Base-by-base conservation (phyloP, 495 filamentous ascomycete species). In the Aspergillus baeticus region DNA sequence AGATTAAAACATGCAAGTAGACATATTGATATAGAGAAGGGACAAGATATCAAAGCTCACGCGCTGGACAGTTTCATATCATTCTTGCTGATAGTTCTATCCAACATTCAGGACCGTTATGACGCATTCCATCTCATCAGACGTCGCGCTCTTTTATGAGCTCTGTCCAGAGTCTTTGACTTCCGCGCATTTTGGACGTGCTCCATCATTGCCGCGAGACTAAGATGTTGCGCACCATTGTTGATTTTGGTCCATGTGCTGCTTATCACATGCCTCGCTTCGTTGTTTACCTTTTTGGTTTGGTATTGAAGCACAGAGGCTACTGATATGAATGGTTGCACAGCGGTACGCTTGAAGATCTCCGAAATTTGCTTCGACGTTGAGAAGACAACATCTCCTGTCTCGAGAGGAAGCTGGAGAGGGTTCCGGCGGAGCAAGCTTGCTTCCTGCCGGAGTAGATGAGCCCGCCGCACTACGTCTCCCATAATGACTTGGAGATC, bases 401-500 rank as follows among this genome's bases (percentile, higher is more conserved):
- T 61, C 6, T 47, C 63, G 23, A 44, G 31, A 1, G 60, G 52
- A 23, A 65, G 34, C 18, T 61, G 55, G 15, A 68, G 34, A 13
- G 66, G 61, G 17, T 69, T 65, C 22, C 54, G 61, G 17, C 63
- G 60, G 23, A 76, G 50, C 23, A 51, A 37, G 20, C 73, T 66
- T 17, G 65, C 69, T 51, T 77, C 61, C 22, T 60, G 55, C 37
- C 67, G 69, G 21, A 77, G 36, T 31, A 67, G 51, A 54, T 77
- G 72, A 10, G 75, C 69, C 47, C 66, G 72, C 54, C 69, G 76
- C 41, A 74, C 71, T 31, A 77, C 75, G 57, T 82, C 75, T 21
- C 75, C 76, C 58, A 81, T 56, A 29, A 79, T 60, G 5, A 75
- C 66, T 51, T 81, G 77, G 17, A 85, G 49, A 58, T 80, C 78